phyloP scores from a whole-genome alignment of 106 monocot genomes.

The Phalaenopsis aphrodite region DNA sequence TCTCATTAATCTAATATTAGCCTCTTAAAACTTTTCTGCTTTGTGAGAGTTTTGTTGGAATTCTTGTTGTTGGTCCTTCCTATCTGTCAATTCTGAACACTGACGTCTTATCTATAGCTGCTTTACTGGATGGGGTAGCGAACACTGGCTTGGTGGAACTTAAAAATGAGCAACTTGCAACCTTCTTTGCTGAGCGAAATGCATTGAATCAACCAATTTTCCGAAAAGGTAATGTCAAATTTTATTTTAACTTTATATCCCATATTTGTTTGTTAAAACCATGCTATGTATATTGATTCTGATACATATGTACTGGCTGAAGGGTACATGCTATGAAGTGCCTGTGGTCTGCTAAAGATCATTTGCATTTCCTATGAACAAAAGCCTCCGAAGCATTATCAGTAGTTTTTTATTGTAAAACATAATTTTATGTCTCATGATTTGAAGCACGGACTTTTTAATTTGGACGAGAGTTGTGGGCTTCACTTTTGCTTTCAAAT shows the following conservation, averaged over 20 bases:
- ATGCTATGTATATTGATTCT: neutral
- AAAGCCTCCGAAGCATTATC: neutral
- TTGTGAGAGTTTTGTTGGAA: neutral
- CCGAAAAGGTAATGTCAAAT: conserved; percentile 49
- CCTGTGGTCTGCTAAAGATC: neutral
- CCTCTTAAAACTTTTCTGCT: neutral
- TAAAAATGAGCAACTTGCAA: conserved; percentile 48
- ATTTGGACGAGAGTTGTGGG: neutral
- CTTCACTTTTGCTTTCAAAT: neutral
- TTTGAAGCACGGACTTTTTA: neutral
- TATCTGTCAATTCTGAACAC: conserved; percentile 1
- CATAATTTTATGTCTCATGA: neutral
- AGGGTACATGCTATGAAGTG: neutral
- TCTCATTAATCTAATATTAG: conserved; percentile 1
- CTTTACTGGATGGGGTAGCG: conserved; percentile 59
- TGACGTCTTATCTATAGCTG: conserved; percentile 26
- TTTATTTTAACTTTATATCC: neutral
- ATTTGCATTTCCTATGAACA: neutral
- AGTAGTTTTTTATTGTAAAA: neutral
- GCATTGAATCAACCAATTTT: conserved; percentile 57
- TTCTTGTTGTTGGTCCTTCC: neutral
- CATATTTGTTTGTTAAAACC: neutral
- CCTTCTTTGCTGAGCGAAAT: conserved; percentile 62
- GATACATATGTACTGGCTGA: neutral
- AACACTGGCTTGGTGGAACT: conserved; percentile 72